phyloP scores from a whole-genome alignment of 2,329 filamentous ascomycete species.

The Cordyceps cicadae region DNA sequence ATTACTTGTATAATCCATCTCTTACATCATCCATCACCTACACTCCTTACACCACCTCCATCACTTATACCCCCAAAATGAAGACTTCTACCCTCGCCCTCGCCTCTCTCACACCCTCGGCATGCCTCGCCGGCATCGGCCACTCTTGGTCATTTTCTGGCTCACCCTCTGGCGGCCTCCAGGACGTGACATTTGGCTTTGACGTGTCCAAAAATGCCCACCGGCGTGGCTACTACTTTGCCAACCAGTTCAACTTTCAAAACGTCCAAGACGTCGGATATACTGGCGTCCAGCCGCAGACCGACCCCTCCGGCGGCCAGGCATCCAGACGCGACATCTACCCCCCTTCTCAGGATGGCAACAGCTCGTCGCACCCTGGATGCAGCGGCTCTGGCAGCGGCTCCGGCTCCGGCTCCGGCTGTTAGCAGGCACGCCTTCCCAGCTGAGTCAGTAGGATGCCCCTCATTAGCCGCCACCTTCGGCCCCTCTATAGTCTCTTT shows the following conservation, averaged over 20 bases:
- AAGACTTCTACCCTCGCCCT: neutral
- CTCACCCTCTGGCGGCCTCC: neutral
- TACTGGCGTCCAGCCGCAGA: conserved; percentile 17
- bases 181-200: conserved; percentile 17
- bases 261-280: conserved; percentile 13
- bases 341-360: conserved; percentile 16
- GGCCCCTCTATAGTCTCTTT: too few species aligned
- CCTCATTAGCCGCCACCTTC: too few species aligned
- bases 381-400: conserved; percentile 15
- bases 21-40: neutral
- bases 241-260: conserved; percentile 17
- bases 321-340: conserved; percentile 17
- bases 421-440: too few species aligned
- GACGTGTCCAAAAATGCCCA: conserved; percentile 16
- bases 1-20: too few species aligned
- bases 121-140: conserved; percentile 3
- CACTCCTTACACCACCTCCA: neutral
- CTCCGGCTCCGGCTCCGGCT: too few species aligned
- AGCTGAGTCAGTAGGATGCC: too few species aligned
- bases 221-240: conserved; percentile 17
- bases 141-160: neutral
- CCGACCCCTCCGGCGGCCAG: conserved; percentile 10
- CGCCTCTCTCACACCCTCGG: neutral
- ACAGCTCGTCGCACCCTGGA: conserved; percentile 14
- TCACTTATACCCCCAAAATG: neutral